phyloP scores from a whole-genome alignment of 768 basidiomycete genomes.

The Lentinula sp. region DNA sequence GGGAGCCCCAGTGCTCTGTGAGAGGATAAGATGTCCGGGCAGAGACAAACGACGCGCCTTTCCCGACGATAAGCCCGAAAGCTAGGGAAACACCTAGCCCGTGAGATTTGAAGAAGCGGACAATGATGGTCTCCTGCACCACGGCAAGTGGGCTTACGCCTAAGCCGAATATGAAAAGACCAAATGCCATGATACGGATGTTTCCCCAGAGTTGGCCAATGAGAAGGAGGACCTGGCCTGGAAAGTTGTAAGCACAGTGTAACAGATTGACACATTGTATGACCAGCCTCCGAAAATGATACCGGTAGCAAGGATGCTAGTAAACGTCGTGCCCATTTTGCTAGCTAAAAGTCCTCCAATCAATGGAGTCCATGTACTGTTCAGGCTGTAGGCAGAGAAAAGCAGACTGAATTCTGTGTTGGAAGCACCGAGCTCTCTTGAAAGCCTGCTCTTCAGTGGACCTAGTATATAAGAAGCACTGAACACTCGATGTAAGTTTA shows the following conservation, averaged over 20 bases:
- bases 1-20: slow-evolving; percentile 57
- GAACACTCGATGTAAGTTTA: background rate
- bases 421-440: slow-evolving; percentile 65
- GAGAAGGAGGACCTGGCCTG: slow-evolving; percentile 64
- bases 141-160: slow-evolving; percentile 79
- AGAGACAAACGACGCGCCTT: slow-evolving; percentile 69
- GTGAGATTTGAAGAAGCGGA: slow-evolving; percentile 72
- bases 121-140: slow-evolving; percentile 80
- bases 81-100: slow-evolving; percentile 75
- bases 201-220: slow-evolving; percentile 53
- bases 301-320: slow-evolving; percentile 70
- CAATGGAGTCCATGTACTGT: slow-evolving; percentile 67
- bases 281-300: slow-evolving; percentile 55
- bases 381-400: slow-evolving; percentile 71
- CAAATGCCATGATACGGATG: slow-evolving; percentile 67
- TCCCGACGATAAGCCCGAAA: slow-evolving; percentile 78
- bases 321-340: slow-evolving; percentile 63
- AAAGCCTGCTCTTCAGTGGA: slow-evolving; percentile 66
- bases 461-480: slow-evolving; percentile 74
- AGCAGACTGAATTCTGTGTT: slow-evolving; percentile 76
- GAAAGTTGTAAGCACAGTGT: background rate
- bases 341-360: slow-evolving; percentile 69
- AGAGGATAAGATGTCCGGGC: slow-evolving; percentile 74
- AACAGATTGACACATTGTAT: slow-evolving; percentile 4
- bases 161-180: slow-evolving; percentile 75